These are phyloP conservation scores for Symbiodinium pilosum DNA, from an alignment of 73 alveolate genomes.

Conservation along the genomic window DNA sequence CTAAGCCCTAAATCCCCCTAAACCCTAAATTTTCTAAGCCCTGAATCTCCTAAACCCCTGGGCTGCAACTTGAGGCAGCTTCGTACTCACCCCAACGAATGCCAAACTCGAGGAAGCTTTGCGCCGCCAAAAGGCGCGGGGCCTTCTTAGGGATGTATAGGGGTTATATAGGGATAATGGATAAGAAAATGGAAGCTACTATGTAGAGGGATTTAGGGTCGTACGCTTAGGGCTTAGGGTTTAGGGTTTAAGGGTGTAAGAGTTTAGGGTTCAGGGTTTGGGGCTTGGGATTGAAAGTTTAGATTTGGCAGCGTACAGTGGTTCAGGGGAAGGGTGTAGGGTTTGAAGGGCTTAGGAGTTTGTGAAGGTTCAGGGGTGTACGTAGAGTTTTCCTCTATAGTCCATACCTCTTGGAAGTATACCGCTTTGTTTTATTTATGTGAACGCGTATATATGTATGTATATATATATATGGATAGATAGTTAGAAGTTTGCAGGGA, in stretches of 20 bases:
- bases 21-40: neutral
- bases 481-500: neutral
- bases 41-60: neutral
- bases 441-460: too few species aligned
- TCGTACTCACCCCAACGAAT: neutral
- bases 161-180: neutral
- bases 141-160: too few species aligned
- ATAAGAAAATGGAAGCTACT: neutral
- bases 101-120: slow-evolving; percentile 1
- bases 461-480: too few species aligned
- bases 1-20: neutral
- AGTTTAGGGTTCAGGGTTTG: neutral
- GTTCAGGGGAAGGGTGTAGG: too few species aligned
- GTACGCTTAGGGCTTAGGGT: neutral
- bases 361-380: too few species aligned
- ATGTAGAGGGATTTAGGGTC: neutral
- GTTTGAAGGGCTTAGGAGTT: too few species aligned
- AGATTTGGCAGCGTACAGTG: neutral
- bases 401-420: too few species aligned
- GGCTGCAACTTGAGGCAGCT: neutral
- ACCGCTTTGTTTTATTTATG: too few species aligned
- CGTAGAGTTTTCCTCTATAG: too few species aligned
- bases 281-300: neutral
- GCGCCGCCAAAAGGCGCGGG: slow-evolving; percentile 4
- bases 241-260: neutral